A percentile compares a stretch with the other conserved stretches of the same genome.
Evolutionary conservation across 192 early-diverging fungal genomes (phyloP).

Genomic region (Irineochytrium annulatum): DNA sequence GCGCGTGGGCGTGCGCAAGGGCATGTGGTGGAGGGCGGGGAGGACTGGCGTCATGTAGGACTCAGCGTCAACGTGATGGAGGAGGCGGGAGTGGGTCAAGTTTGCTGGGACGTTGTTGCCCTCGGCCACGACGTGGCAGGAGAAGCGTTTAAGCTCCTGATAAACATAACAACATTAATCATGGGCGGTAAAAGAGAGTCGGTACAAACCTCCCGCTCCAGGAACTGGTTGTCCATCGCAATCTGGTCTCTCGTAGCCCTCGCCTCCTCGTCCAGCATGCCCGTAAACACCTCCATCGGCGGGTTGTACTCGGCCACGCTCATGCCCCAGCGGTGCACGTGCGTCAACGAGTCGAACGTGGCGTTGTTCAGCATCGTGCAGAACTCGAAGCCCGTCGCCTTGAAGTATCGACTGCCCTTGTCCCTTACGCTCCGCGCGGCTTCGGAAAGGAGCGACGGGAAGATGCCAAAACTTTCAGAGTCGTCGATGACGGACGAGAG

Average conservation of each 20-base stretch:
- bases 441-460: too few relatives aligned
- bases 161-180: background rate
- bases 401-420: slow-evolving; percentile 20
- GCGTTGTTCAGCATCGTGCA: slow-evolving; percentile 34
- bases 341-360: slow-evolving; percentile 20
- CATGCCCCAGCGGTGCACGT: slow-evolving; percentile 17
- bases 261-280: slow-evolving; percentile 29
- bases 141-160: slow-evolving; percentile 20
- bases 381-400: slow-evolving; percentile 20
- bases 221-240: background rate
- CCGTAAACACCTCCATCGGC: slow-evolving; percentile 8
- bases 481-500: too few relatives aligned
- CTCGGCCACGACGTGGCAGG: slow-evolving; percentile 42
- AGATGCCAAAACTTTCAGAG: too few relatives aligned
- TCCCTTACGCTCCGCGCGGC: background rate
- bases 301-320: slow-evolving; percentile 27
- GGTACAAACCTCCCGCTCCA: background rate
- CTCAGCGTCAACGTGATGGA: slow-evolving; percentile 23
- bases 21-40: slow-evolving; percentile 9
- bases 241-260: background rate
- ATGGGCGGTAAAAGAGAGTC: background rate
- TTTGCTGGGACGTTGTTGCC: slow-evolving; percentile 32
- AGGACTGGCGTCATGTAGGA: slow-evolving; percentile 26
- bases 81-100: slow-evolving; percentile 25
- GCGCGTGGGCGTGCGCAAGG: too few relatives aligned